A percentile compares a stretch with the other conserved stretches of the same genome.
Conservation (phyloP, 495 filamentous ascomycete genomes). For the Daldinia childiae region DNA sequence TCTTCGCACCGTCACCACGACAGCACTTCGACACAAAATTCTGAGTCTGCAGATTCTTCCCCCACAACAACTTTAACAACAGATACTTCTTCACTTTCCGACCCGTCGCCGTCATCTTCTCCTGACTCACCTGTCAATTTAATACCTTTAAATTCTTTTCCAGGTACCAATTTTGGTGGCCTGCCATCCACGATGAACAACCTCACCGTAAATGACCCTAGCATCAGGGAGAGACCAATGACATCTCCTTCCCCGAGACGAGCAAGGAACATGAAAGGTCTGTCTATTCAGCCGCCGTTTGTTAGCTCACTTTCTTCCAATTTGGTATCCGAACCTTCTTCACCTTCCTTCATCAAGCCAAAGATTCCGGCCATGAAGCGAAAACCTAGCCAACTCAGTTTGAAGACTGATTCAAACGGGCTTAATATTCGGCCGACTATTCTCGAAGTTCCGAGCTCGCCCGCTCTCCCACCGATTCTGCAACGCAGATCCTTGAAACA, state of each 20-base stretch:
- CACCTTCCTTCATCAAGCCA: constrained; percentile 82
- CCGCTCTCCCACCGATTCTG: constrained; percentile 59
- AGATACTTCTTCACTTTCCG: constrained; percentile 86
- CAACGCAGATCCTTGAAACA: constrained; percentile 65
- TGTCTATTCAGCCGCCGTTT: constrained; percentile 84
- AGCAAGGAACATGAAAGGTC: constrained; percentile 89
- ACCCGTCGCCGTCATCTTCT: constrained; percentile 89
- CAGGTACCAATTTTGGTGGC: constrained; percentile 56
- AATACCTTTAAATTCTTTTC: constrained; percentile 66
- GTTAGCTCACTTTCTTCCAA: constrained; percentile 54
- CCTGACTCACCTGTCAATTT: constrained; percentile 83
- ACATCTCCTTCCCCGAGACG: constrained; percentile 78
- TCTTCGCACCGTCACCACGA: constrained; percentile 65
- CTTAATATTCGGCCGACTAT: constrained; percentile 51
- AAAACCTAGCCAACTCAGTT: constrained; percentile 80
- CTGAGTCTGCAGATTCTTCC: constrained; percentile 90
- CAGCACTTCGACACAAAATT: constrained; percentile 80
- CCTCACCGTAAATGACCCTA: constrained; percentile 53
- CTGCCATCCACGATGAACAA: constrained; percentile 55
- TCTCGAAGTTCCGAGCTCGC: constrained; percentile 56
- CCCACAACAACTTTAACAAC: constrained; percentile 93
- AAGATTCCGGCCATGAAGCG: constrained; percentile 72
- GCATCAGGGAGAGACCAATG: constrained; percentile 59
- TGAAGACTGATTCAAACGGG: constrained; percentile 66
- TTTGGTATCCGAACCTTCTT: constrained; percentile 76